Evolutionary conservation across 441 rosid genomes (phyloP), one percentile per base, ranked within the genome.

Genomic region (Aleurites moluccanus): DNA sequence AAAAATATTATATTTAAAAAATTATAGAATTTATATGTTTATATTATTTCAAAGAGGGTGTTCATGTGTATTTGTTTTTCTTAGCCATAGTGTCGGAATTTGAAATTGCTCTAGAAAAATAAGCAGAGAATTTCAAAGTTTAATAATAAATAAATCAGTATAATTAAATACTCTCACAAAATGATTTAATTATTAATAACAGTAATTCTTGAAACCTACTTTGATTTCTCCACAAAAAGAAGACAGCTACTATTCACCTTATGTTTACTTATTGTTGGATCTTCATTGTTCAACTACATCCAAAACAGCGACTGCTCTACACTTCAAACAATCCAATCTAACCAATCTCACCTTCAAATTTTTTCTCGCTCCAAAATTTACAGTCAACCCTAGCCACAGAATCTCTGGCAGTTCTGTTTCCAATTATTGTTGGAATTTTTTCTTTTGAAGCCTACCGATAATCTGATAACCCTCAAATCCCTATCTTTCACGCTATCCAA

Each of bases 171-270:
- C 40, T 38, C 40, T 35, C 40, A 4, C 21, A 52, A 18, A 52
- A 52, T 8, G 11, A 18, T 1, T 16, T 1, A 20, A 52, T 18
- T 52, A 52, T 52, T 52, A 16, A 52, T 52, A 1, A 15, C 1
- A 2, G 56, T 15, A 18, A 25, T 25, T 23, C 33, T 13, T 10
- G 63, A 44, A 73, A 73, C 82, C 75, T 11, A 70, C 70, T 63
- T 73, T 65, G 74, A 64, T 77, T 73, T 73, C 57, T 69, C 63
- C 77, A 44, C 67, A 1, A 25, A 6, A 13, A 40, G 0, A 23
- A n/a, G 84, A 80, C 61, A 75, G 73, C 64, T 33, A 70, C 74
- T 21, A 33, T 70, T 68, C 75, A 75, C 69, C 83, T 66, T 49
- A 3, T 27, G 21, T 69, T 10, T 60, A 6, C 21, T 20, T 64